Evolutionary conservation across 345 rosid species (phyloP), one percentile per base, ranked within the genome.

Genomic region (Geranium brycei): DNA sequence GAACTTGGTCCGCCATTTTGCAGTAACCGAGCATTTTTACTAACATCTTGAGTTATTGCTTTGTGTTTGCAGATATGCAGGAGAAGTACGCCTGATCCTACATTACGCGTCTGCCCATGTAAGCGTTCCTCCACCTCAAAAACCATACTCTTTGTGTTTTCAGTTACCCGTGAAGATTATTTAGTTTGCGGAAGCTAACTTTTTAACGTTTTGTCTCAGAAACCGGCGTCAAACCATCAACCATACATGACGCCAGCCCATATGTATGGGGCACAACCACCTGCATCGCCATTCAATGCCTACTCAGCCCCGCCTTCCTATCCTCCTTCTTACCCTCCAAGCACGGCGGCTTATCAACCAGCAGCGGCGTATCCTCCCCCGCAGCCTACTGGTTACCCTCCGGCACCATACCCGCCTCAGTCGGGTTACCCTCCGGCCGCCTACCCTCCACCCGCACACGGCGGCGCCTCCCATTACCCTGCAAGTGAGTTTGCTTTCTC

Each of bases 81-180:
- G 99, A 72, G 95, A 85, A 77, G 87, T 83, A 57, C 76, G 83
- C 23, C 72, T 93, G 70, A 83, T 89, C 31, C 6, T 89, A 70
- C 97, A 86, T 69, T 89, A 83, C 51, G 64, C 77, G 31, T 82
- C 76, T 58, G 91, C 91, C 66, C 80, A 61, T 3, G 98, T 89
- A 77, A 78, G 80, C 28, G 28, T 47, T n/a, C 57, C 32, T 31
- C 47, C 13, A 28, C 63, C 11, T 23, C 19, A 18, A 58, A 57
- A 15, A 58, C 17, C 56, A 11, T 7, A 16, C 18, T 11, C 17
- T 53, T 19, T n/a, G 16, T 18, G 61, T 57, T 61, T 8, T 61
- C 51, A 10, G 13, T 58, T 41, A 62, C 19, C 63, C 38, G 6
- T n/a, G 38, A 7, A 40, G 31, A 19, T 19, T 59, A 60, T 60